phyloP scores from a whole-genome alignment of 192 early-diverging fungal genomes.

The Backusella sp. region DNA sequence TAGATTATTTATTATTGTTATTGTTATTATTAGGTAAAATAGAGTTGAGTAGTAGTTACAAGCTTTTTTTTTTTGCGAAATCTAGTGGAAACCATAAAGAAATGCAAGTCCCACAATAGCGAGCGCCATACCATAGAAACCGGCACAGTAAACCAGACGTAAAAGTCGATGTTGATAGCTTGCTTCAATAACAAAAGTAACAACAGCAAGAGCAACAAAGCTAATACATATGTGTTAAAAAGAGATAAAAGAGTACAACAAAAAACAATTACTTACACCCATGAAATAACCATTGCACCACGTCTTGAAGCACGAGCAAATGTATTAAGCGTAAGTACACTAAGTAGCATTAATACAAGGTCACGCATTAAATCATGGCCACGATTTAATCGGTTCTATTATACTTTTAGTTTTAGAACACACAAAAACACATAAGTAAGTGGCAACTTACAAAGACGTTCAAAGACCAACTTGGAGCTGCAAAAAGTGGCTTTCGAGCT shows the following conservation, averaged over 20 bases:
- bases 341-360: constrained; percentile 32
- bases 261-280: constrained; percentile 36
- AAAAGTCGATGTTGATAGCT: constrained; percentile 10
- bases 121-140: constrained; percentile 25
- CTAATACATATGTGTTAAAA: constrained; percentile 3
- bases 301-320: constrained; percentile 32
- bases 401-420: neutral
- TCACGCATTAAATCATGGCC: constrained; percentile 32
- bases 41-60: neutral
- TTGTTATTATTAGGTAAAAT: neutral
- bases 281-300: constrained; percentile 37
- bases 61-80: neutral
- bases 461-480: constrained; percentile 1
- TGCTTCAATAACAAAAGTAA: constrained; percentile 22
- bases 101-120: constrained; percentile 27
- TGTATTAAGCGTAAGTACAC: constrained; percentile 34
- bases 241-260: too few relatives aligned
- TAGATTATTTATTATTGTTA: neutral
- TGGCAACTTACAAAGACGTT: constrained; percentile 14
- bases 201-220: constrained; percentile 23
- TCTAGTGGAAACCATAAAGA: constrained; percentile 13
- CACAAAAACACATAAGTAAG: neutral
- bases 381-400: constrained; percentile 29
- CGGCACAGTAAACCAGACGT: constrained; percentile 19
- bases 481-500: neutral